Evolutionary conservation across 2,329 filamentous ascomycete species (phyloP), one percentile per base, ranked within the genome.

Genomic region (Scedosporium boydii): DNA sequence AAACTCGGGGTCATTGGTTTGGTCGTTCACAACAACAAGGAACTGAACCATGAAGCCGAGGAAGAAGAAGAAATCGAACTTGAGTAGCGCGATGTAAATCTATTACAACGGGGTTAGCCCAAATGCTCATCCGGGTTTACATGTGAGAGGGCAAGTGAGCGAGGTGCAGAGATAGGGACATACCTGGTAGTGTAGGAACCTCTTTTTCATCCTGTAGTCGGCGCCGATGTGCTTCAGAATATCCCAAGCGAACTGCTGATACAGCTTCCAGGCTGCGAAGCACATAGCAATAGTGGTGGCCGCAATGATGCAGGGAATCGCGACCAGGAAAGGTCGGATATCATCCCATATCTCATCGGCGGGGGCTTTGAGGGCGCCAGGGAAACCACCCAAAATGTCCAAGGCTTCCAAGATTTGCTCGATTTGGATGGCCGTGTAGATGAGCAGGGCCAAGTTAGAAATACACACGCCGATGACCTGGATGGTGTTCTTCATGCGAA

Each of bases 21-120:
- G 83, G 55, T 81, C 79, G 55, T 85, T 87, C 64, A 99, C 92
- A 64, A 98, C 89, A 69, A 99, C 93, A 61, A 98, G 84, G 75
- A 99, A 99, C 72, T 99, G 95, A 57, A 99, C 91, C 6, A 95
- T 98, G 75, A 99, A 99, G 62, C 93, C 95, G 59, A 99, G 86
- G 82, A 99, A 99, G 81, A 99, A 98, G 86, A 99, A 99, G 77
- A 99, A 98, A 77, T 99, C 95, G 74, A 99, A 99, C 76, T 99
- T 99, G 67, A 99, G 83, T 10, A 99, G 84, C 44, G 95, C 91
- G 70, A 99, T 97, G 76, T 97, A 99, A 74, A 99, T 93, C 93
- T 96, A 65, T 9, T 12, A 38, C 9, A 4, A 29, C 9, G 6
- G 6, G n/a, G 44, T 53, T 53, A 60, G 59, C 7, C 12, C 21